Conservation (phyloP, 1,139 yeast genomes). For the Zygoascus sp. region DNA sequence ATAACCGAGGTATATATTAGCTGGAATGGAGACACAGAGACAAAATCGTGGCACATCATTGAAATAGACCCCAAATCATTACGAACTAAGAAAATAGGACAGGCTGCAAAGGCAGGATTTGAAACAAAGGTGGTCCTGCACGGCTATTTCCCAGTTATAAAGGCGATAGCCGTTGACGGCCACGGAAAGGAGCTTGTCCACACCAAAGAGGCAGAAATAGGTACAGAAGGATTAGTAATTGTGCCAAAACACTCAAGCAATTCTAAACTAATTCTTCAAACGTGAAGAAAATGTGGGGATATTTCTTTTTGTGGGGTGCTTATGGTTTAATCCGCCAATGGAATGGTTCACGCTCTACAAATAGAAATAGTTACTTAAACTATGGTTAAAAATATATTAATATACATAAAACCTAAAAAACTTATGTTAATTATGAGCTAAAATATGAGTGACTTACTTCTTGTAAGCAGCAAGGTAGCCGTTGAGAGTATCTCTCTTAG, state of each 20-base stretch:
- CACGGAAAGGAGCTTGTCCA: neutral
- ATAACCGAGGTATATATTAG: slow-evolving; percentile 33
- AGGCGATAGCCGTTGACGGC: neutral
- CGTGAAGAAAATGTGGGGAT: neutral
- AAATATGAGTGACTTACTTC: too few relatives aligned
- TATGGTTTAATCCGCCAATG: too few relatives aligned
- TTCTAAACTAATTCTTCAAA: neutral
- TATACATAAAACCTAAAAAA: too few relatives aligned
- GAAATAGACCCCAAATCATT: neutral
- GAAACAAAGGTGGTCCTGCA: neutral
- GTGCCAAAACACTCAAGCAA: too few relatives aligned
- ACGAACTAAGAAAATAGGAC: neutral
- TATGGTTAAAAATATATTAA: too few relatives aligned
- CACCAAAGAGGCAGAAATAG: neutral
- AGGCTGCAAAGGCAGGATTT: neutral
- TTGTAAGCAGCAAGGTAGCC: slow-evolving; percentile 2
- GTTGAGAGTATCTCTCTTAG: slow-evolving; percentile 41
- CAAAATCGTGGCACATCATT: slow-evolving; percentile 15
- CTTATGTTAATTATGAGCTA: too few relatives aligned
- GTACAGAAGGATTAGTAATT: neutral
- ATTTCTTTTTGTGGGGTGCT: too few relatives aligned
- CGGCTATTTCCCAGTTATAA: neutral
- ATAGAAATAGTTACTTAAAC: too few relatives aligned
- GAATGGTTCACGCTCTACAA: too few relatives aligned
- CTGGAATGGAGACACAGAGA: slow-evolving; percentile 42